Conservation (phyloP, 164 flowering plant genomes). For the Annona squamosa region DNA sequence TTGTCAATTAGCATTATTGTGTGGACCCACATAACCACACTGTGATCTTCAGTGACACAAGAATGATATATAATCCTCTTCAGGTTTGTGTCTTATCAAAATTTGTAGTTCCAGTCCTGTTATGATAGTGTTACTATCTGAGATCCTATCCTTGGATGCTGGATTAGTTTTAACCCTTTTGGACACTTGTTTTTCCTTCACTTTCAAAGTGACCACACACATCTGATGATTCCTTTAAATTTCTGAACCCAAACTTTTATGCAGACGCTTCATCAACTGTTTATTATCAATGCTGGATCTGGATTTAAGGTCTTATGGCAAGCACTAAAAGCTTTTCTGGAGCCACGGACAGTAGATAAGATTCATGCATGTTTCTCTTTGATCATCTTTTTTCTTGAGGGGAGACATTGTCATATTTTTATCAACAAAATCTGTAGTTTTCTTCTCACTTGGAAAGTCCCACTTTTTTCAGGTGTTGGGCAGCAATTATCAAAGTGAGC, state of each 20-base stretch:
- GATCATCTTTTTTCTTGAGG: too few relatives aligned
- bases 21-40: too few relatives aligned
- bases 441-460: conserved; percentile 1
- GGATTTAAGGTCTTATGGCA: conserved; percentile 64
- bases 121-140: not conserved
- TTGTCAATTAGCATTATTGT: too few relatives aligned
- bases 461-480: conserved; percentile 49
- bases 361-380: conserved; percentile 34
- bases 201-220: not conserved
- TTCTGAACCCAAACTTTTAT: conserved; percentile 9
- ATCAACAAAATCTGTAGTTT: not conserved
- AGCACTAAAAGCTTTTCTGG: conserved; percentile 53
- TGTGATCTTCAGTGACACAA: too few relatives aligned
- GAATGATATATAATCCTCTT: too few relatives aligned
- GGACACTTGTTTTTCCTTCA: not conserved
- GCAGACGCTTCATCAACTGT: conserved; percentile 63
- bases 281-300: conserved; percentile 69
- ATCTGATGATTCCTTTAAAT: conserved; percentile 5
- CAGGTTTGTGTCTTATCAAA: too few relatives aligned
- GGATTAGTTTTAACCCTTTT: not conserved
- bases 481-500: conserved; percentile 34
- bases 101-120: not conserved
- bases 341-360: conserved; percentile 48
- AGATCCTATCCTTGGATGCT: not conserved
- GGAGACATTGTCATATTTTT: not conserved